Percentiles rank a stretch among this genome's conserved stretches.
Evolutionary conservation across 371 early-diverging fungal genomes (phyloP).

Genomic region (Mucor irregularis): DNA sequence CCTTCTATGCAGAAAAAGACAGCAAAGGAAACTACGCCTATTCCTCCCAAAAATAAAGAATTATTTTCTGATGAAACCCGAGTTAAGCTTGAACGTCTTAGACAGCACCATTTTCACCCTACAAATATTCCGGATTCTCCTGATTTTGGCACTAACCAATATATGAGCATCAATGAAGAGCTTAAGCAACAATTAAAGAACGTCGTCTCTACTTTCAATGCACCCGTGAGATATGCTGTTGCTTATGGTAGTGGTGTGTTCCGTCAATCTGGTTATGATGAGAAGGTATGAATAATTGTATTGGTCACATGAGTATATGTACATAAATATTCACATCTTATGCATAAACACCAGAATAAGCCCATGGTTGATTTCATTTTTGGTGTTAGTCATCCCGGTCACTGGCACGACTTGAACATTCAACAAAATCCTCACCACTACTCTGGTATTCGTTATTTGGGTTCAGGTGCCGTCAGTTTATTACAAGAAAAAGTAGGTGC

Average conservation of each 20-base stretch:
- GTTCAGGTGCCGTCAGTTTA: slow-evolving; percentile 69
- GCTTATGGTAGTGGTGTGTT: slow-evolving; percentile 97
- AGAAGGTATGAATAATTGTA: slow-evolving; percentile 49
- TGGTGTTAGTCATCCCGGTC: slow-evolving; percentile 93
- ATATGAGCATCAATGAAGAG: slow-evolving; percentile 62
- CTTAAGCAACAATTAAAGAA: slow-evolving; percentile 58
- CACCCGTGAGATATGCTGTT: slow-evolving; percentile 83
- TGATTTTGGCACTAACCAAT: slow-evolving; percentile 70
- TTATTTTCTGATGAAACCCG: slow-evolving; percentile 44
- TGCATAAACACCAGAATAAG: slow-evolving; percentile 37
- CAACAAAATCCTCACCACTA: slow-evolving; percentile 90
- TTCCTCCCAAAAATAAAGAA: background rate
- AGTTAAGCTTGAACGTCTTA: slow-evolving; percentile 32
- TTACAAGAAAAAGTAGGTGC: slow-evolving; percentile 90
- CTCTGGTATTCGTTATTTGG: slow-evolving; percentile 70
- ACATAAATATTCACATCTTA: background rate
- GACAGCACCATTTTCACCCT: slow-evolving; percentile 49
- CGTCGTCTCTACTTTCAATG: slow-evolving; percentile 62
- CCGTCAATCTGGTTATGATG: slow-evolving; percentile 78
- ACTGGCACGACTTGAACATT: slow-evolving; percentile 96
- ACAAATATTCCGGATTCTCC: slow-evolving; percentile 59
- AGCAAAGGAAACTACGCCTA: slow-evolving; percentile 6
- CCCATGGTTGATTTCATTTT: slow-evolving; percentile 95
- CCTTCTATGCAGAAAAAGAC: slow-evolving; percentile 21
- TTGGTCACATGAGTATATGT: background rate